Evolutionary conservation across 352 stramenopile species (phyloP), one percentile per base, ranked within the genome.

Genomic region (Phytophthora lateralis): DNA sequence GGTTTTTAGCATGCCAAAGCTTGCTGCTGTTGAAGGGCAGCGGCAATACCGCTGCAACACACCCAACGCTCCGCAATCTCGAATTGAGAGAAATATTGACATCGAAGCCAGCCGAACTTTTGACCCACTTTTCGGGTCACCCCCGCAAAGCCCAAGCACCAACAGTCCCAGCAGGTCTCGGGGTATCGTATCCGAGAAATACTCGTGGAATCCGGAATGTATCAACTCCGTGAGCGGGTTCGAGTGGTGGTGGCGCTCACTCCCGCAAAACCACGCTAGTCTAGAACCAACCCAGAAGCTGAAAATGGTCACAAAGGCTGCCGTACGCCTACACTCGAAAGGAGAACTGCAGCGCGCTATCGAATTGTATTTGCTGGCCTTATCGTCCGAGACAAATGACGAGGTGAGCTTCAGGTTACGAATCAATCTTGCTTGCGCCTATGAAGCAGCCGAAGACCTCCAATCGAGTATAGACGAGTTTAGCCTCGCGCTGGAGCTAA

Each of bases 281-380:
- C 59, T 93, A 10, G 77, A 89, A 42, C 80, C 78, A 15, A 84
- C 77, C 8, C 78, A 90, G 42, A 90, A 91, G 48, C 66, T 93
- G n/a, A 93, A 91, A 63, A 77, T 85, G 64, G 84, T 93, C 27
- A 89, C 82, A 6, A 89, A 88, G 57, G 82, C 82, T n/a, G 84
- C 84, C 0, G 76, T 93, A 27, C 62, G 75, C 5, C 65, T 89
- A 29, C 84, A 93, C 55, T 83, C 73, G 0, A 80, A 80, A 59
- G 80, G 82, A 37, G 79, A 89, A 15, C 75, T 80, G 51, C 75
- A 81, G 11, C 76, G 72, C 17, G 84, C 84, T 27, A 80, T 85
- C 12, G 84, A 91, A 21, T 58, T 93, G n/a, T 93, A 93, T 62
- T 45, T 77, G 14, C 54, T 91, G 8, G 75, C 82, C 3, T 62